Percentiles rank a stretch among this genome's conserved stretches.
These are phyloP conservation scores for Cornus kousa DNA, from an alignment of 148 eudicot species.

Conservation along the genomic window DNA sequence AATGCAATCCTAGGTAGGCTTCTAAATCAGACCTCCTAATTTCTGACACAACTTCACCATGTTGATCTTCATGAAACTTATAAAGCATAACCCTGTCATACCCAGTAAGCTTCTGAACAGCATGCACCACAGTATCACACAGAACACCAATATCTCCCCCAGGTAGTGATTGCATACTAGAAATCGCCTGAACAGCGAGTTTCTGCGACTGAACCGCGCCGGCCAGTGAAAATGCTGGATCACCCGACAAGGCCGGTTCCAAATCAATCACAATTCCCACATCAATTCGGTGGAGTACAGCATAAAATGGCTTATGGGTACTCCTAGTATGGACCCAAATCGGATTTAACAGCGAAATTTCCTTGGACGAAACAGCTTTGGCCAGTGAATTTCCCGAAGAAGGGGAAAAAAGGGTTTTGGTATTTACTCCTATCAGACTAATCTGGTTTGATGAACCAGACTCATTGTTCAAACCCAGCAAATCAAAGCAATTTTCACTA, in stretches of 20 bases:
- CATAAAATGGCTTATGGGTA: slow-evolving; percentile 38
- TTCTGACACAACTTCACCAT: slow-evolving; percentile 48
- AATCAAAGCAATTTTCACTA: slow-evolving; percentile 38
- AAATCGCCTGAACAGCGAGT: slow-evolving; percentile 33
- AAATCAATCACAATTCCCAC: slow-evolving; percentile 44
- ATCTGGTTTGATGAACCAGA: not conserved
- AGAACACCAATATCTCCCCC: slow-evolving; percentile 38
- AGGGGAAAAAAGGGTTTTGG: slow-evolving; percentile 36
- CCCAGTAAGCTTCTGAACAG: slow-evolving; percentile 39
- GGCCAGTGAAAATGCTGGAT: slow-evolving; percentile 23
- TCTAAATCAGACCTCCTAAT: slow-evolving; percentile 35
- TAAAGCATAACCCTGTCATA: slow-evolving; percentile 49
- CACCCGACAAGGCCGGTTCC: slow-evolving; percentile 34
- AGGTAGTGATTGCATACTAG: slow-evolving; percentile 35
- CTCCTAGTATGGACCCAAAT: slow-evolving; percentile 34
- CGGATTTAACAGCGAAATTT: slow-evolving; percentile 35
- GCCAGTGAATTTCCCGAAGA: slow-evolving; percentile 26
- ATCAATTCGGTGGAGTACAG: slow-evolving; percentile 39
- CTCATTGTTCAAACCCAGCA: slow-evolving; percentile 27
- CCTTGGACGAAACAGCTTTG: slow-evolving; percentile 23
- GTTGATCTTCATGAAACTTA: slow-evolving; percentile 45
- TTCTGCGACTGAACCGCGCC: slow-evolving; percentile 43
- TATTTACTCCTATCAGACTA: slow-evolving; percentile 38
- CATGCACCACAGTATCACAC: slow-evolving; percentile 42
- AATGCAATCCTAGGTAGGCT: slow-evolving; percentile 42